Conservation (phyloP, 176 grass and related monocot genomes). For the Triticum dicoccoides region DNA sequence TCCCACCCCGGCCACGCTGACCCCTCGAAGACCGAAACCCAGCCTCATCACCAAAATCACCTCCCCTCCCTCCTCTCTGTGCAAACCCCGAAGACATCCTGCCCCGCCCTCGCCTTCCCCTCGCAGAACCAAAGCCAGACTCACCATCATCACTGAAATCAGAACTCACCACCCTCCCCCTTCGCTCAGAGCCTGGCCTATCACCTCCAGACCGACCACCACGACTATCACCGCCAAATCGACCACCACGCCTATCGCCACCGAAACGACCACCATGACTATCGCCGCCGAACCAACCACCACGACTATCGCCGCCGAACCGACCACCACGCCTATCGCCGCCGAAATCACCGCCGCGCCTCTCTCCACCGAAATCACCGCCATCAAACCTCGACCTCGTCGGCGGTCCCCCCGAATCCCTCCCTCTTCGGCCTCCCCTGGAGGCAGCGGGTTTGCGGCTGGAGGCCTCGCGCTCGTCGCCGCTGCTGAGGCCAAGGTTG, state of each 20-base stretch:
- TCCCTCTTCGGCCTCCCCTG: conserved; percentile 42
- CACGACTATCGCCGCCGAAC: not conserved
- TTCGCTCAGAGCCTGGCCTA: conserved; percentile 20
- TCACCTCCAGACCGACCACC: not conserved
- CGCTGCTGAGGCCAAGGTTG: conserved; percentile 56
- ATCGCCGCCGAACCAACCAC: not conserved
- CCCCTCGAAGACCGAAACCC: conserved; percentile 36
- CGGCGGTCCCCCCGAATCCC: conserved; percentile 38
- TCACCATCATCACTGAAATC: conserved; percentile 33
- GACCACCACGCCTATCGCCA: conserved; percentile 22
- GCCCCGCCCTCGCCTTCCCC: conserved; percentile 35
- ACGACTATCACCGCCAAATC: not conserved
- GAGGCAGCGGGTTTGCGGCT: conserved; percentile 9
- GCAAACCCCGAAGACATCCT: conserved; percentile 26
- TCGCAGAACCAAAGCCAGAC: conserved; percentile 42
- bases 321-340: not conserved
- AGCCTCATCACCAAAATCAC: conserved; percentile 29
- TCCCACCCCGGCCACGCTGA: conserved; percentile 19
- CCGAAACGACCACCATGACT: conserved; percentile 24
- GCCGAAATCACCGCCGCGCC: not conserved
- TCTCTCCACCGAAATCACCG: conserved; percentile 38
- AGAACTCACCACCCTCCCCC: conserved; percentile 34
- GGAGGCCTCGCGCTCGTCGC: conserved; percentile 44
- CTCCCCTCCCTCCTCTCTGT: conserved; percentile 38
- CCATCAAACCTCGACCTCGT: conserved; percentile 42